These are phyloP conservation scores for Ophiocytium majus DNA, from an alignment of 352 stramenopile species.

Conservation along the genomic window DNA sequence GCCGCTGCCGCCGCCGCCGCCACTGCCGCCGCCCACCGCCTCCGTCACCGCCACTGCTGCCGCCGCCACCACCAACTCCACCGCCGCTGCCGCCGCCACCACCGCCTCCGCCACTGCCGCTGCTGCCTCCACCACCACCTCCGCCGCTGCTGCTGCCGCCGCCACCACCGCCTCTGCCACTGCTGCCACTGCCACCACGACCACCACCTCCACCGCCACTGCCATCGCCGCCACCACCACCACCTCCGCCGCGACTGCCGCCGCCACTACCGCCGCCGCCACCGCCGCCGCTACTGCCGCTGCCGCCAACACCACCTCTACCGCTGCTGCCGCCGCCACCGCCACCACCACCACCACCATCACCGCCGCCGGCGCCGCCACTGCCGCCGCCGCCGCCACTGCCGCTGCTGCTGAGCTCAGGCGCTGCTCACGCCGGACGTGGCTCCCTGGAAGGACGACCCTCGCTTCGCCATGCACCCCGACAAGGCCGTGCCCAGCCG, in stretches of 20 bases:
- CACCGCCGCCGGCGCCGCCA: not conserved
- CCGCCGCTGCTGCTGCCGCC: no score
- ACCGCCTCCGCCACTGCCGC: no score
- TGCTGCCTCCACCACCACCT: no score
- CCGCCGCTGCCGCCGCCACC: no score
- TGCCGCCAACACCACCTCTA: not conserved
- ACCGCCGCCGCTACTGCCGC: not conserved
- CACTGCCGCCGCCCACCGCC: no score
- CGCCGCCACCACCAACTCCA: no score
- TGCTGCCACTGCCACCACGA: no score
- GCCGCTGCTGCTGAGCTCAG: not conserved
- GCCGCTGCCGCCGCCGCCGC: no score
- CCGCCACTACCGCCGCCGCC: not conserved
- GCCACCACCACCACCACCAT: not conserved
- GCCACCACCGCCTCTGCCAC: no score
- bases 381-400: not conserved
- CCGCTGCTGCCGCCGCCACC: not conserved
- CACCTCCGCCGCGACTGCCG: not conserved
- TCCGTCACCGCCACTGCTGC: no score
- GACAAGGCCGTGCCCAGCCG: slow-evolving; percentile 37
- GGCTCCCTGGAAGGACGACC: slow-evolving; percentile 25
- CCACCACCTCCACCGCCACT: no score
- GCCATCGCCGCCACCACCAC: not conserved
- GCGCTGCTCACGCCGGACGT: slow-evolving; percentile 4
- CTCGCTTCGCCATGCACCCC: slow-evolving; percentile 24